Evolutionary conservation across 2,329 filamentous ascomycete species (phyloP).

Genomic region (Thyridium curvatum): DNA sequence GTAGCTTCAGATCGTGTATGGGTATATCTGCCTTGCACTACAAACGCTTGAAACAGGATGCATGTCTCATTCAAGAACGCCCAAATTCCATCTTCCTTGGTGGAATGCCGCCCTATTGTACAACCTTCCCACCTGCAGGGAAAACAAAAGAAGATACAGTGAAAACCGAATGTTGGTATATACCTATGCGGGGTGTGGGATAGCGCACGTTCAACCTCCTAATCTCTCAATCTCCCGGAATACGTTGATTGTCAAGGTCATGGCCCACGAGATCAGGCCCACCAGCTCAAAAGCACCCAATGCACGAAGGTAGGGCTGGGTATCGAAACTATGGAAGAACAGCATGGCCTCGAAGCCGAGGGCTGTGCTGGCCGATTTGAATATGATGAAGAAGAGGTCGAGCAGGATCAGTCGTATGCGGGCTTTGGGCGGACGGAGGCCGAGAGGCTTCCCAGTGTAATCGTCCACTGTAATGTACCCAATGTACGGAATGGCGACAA

Average conservation of each 20-base stretch:
- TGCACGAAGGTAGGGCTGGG: slow-evolving; percentile 8
- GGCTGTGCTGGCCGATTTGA: slow-evolving; percentile 88
- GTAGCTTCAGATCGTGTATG: no score
- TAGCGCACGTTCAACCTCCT: slow-evolving; percentile 6
- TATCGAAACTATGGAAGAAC: slow-evolving; percentile 7
- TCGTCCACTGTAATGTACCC: slow-evolving; percentile 94
- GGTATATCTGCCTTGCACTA: no score
- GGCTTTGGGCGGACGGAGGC: slow-evolving; percentile 72
- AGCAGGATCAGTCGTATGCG: slow-evolving; percentile 88
- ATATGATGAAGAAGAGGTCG: slow-evolving; percentile 94
- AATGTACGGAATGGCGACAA: slow-evolving; percentile 82
- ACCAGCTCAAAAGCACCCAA: slow-evolving; percentile 15
- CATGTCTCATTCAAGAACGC: no score
- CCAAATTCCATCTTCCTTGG: no score
- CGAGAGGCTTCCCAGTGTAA: slow-evolving; percentile 89
- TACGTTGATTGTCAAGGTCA: slow-evolving; percentile 16
- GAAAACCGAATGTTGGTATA: no score
- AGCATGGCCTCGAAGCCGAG: slow-evolving; percentile 42
- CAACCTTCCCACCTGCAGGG: no score
- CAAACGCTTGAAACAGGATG: no score
- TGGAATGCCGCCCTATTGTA: no score
- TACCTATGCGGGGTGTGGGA: no score
- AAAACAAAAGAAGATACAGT: no score
- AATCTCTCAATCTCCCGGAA: slow-evolving; percentile 16
- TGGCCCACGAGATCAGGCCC: slow-evolving; percentile 13